Base-by-base conservation (phyloP, 1,139 yeast species). In the Suhomyces choctaworum region DNA sequence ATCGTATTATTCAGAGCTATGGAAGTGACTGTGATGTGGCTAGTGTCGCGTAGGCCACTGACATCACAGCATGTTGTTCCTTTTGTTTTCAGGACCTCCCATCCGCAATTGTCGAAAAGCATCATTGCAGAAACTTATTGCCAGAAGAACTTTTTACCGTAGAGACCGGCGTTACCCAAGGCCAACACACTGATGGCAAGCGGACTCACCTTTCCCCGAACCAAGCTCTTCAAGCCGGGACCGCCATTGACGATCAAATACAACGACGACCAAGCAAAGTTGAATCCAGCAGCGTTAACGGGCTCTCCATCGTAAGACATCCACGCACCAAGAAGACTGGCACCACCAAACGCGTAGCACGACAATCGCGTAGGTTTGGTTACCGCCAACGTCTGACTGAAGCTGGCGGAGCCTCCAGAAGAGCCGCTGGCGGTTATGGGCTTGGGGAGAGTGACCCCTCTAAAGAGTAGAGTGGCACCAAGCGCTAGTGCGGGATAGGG, bases 281-380 rank as follows among this genome's bases (percentile, higher is more conserved):
- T 71, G 60, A 92, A 87, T 0, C 97, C 97, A 1, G 95, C 77
- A 6, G 96, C 97, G 60, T 87, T 83, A 34, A 77, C 73, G 24
- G 80, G 64, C 52, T 89, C 97, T 12, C 89, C 86, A 54, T 90
- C 97, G 47, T 69, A 69, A 37, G 84, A 76, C 69, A 90, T 82
- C 69, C 78, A 85, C 11, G 90, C 87, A 16, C 97, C 97, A 12
- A 86, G 62, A 1, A 83, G 85, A 46, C 79, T 70, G 21, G 90
- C 82, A 1, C 78, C 65, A 5, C 95, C 90, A 40, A 55, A 54
- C 7, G 62, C 48, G 28, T 58, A 60, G 42, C 75, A 67, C 7
- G 73, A 59, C 2, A 55, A 48, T 32, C 54, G 53, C 2, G 74
- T 60, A 3, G 76, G 76, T 42, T 58, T 59, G 7, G 63, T 50